Evolutionary conservation across 768 basidiomycete genomes (phyloP).

Genomic region (Kwoniella sp.): DNA sequence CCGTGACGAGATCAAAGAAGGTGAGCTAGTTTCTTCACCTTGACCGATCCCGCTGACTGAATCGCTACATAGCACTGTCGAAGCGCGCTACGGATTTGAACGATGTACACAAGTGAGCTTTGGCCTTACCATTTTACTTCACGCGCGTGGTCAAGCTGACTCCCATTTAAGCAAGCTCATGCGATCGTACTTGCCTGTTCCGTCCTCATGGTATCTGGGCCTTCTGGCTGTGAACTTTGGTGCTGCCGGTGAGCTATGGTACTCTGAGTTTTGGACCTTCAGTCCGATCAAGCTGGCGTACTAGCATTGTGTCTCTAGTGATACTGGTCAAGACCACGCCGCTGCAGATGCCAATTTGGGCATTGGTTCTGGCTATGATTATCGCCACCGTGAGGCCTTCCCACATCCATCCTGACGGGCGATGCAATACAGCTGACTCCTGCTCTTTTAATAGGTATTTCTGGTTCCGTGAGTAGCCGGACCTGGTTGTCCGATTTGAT

Average conservation of each 20-base stretch:
- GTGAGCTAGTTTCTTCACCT: too few species aligned
- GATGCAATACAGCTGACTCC: background rate
- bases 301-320: constrained; percentile 30
- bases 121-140: too few species aligned
- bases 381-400: constrained; percentile 51
- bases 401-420: too few species aligned
- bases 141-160: too few species aligned
- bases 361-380: constrained; percentile 47
- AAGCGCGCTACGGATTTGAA: constrained; percentile 35
- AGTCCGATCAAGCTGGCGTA: too few species aligned
- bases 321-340: constrained; percentile 51
- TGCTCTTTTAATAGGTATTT: constrained; percentile 38
- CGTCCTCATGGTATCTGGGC: constrained; percentile 51
- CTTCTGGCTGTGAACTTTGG: constrained; percentile 48
- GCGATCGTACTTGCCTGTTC: constrained; percentile 49
- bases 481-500: background rate
- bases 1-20: constrained; percentile 48
- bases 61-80: constrained; percentile 30
- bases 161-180: constrained; percentile 45
- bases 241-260: constrained; percentile 37
- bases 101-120: constrained; percentile 52
- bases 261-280: background rate
- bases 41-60: too few species aligned
- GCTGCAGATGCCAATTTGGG: constrained; percentile 56
- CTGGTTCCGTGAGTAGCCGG: constrained; percentile 43